These are phyloP conservation scores for Globisporangium spiculum DNA, from an alignment of 352 stramenopile species.

Conservation along the genomic window DNA sequence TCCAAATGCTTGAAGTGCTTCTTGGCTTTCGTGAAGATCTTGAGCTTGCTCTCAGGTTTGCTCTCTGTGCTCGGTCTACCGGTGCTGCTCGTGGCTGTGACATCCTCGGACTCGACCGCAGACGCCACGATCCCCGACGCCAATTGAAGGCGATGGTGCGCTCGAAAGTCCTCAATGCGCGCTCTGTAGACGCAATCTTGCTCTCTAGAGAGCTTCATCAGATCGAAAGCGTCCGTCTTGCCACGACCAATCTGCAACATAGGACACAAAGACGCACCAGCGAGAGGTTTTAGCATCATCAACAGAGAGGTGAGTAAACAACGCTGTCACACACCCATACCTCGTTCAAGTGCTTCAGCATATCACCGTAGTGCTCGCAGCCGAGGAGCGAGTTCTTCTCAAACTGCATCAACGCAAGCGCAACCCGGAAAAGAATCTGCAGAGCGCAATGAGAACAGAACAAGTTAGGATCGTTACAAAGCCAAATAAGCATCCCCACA, in stretches of 20 bases:
- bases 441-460: neutral
- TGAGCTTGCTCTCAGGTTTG: constrained; percentile 48
- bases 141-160: constrained; percentile 76
- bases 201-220: constrained; percentile 53
- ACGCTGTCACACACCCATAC: constrained; percentile 24
- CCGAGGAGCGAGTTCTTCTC: constrained; percentile 55
- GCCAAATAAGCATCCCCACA: neutral
- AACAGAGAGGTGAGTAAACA: neutral
- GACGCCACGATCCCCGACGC: constrained; percentile 79
- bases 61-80: constrained; percentile 35
- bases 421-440: constrained; percentile 76
- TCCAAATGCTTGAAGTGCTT: constrained; percentile 65
- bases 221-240: constrained; percentile 34
- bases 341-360: constrained; percentile 80
- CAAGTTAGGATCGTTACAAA: neutral
- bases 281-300: neutral
- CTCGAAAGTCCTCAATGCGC: constrained; percentile 81
- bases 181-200: constrained; percentile 68
- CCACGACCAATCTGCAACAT: constrained; percentile 53
- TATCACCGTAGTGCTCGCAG: constrained; percentile 72
- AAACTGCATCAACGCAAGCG: constrained; percentile 68
- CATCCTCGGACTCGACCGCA: constrained; percentile 40
- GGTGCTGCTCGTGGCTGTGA: constrained; percentile 26
- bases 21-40: constrained; percentile 55
- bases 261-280: neutral